Evolutionary conservation across 1,284 basidiomycete genomes (phyloP).

Genomic region (Ceratobasidium sp.): DNA sequence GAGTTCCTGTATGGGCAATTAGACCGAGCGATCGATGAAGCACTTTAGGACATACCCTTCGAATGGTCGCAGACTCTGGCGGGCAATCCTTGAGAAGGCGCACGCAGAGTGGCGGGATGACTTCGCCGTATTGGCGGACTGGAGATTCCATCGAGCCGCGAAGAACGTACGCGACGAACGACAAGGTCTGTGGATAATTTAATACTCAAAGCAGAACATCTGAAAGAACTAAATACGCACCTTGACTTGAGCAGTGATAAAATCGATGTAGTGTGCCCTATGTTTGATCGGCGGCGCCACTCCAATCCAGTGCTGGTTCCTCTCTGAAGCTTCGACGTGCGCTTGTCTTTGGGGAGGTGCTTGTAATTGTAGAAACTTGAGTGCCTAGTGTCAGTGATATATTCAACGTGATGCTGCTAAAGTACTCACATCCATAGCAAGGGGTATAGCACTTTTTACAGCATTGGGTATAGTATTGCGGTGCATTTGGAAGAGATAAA

Average conservation of each 20-base stretch:
- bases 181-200: slow-evolving; percentile 77
- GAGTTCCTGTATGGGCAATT: slow-evolving; percentile 71
- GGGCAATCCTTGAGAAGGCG: slow-evolving; percentile 95
- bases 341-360: slow-evolving; percentile 89
- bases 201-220: slow-evolving; percentile 2
- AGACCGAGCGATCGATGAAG: background rate
- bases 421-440: slow-evolving; percentile 73
- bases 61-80: slow-evolving; percentile 80
- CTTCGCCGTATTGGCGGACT: slow-evolving; percentile 82
- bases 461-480: slow-evolving; percentile 74
- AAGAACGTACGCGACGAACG: slow-evolving; percentile 92
- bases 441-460: slow-evolving; percentile 78
- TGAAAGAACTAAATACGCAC: slow-evolving; percentile 55
- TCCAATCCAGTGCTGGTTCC: slow-evolving; percentile 84
- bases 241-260: slow-evolving; percentile 94
- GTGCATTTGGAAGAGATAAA: slow-evolving; percentile 88
- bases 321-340: slow-evolving; percentile 81
- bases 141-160: slow-evolving; percentile 68
- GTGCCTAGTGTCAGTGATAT: background rate
- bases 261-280: slow-evolving; percentile 82
- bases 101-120: slow-evolving; percentile 82
- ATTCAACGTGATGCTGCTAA: background rate
- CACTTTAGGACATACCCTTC: slow-evolving; percentile 66
- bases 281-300: slow-evolving; percentile 83
- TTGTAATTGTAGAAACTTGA: slow-evolving; percentile 74